phyloP scores from a whole-genome alignment of 108 stramenopile genomes.

The Nannochloropsis salina region DNA sequence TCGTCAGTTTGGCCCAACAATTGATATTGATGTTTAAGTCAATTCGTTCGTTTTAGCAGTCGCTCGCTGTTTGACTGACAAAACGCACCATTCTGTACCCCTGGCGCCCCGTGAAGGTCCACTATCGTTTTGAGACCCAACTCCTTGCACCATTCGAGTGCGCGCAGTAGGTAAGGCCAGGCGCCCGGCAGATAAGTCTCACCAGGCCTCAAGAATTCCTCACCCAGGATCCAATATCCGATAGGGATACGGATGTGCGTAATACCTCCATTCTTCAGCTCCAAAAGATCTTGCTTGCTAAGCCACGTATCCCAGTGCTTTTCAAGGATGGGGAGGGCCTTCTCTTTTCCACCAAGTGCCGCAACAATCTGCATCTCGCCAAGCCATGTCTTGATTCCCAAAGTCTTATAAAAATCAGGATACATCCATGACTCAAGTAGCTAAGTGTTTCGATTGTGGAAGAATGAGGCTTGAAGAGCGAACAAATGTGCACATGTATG shows the following conservation, averaged over 20 bases:
- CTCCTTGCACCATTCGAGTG: slow-evolving; percentile 58
- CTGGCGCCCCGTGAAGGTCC: slow-evolving; percentile 69
- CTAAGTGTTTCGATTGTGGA: not conserved
- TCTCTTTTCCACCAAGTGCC: not conserved
- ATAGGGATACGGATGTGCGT: slow-evolving; percentile 68
- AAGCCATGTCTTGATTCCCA: slow-evolving; percentile 12
- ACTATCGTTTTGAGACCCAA: slow-evolving; percentile 59
- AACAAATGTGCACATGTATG: not conserved
- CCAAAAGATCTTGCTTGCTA: slow-evolving; percentile 63
- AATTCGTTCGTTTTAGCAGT: too few species aligned
- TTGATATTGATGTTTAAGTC: too few species aligned
- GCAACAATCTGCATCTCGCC: not conserved
- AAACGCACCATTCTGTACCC: slow-evolving; percentile 83
- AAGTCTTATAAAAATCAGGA: not conserved
- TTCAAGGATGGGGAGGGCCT: slow-evolving; percentile 46
- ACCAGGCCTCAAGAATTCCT: slow-evolving; percentile 22
- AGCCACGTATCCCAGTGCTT: slow-evolving; percentile 81
- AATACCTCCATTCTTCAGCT: slow-evolving; percentile 54
- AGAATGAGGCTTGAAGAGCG: not conserved
- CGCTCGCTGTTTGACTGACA: slow-evolving; percentile 45
- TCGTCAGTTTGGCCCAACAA: too few species aligned
- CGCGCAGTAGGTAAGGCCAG: slow-evolving; percentile 61
- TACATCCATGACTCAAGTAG: not conserved
- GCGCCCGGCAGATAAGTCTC: slow-evolving; percentile 61
- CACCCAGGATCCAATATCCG: slow-evolving; percentile 62